A percentile compares a stretch with the other conserved stretches of the same genome.
Conservation (phyloP, 257 asterid species). For the Ocimum tenuiflorum region DNA sequence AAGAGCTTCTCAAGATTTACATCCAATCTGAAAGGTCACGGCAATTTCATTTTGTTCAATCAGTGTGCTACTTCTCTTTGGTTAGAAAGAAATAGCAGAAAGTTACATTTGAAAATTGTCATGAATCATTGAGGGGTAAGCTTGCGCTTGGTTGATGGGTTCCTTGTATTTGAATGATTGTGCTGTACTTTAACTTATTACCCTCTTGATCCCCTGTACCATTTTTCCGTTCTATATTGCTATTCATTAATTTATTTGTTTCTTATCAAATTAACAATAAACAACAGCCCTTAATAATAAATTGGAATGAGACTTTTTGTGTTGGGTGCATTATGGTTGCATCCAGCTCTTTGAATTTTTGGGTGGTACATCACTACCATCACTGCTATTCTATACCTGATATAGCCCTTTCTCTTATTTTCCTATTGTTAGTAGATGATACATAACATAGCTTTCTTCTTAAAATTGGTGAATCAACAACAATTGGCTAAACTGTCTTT, state of each 20-base stretch:
- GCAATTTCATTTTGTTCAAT: not conserved
- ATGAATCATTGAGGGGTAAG: not conserved
- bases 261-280: no score
- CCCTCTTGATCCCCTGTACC: not conserved
- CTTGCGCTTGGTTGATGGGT: not conserved
- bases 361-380: no score
- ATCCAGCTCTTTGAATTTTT: not conserved
- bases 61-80: not conserved
- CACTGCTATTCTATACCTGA: no score
- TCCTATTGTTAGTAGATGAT: not conserved
- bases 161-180: not conserved
- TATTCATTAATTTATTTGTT: no score
- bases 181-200: not conserved
- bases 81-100: not conserved
- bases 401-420: not conserved
- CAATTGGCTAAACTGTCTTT: no score
- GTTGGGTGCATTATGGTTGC: not conserved
- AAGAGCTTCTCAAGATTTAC: constrained; percentile 83
- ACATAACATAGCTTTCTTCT: not conserved
- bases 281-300: no score
- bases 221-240: not conserved
- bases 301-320: no score
- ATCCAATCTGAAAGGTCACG: constrained; percentile 81
- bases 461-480: no score
- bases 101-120: not conserved